Evolutionary conservation across 2,329 filamentous ascomycete species (phyloP), one percentile per base, ranked within the genome.

Genomic region (Fusarium sp.): DNA sequence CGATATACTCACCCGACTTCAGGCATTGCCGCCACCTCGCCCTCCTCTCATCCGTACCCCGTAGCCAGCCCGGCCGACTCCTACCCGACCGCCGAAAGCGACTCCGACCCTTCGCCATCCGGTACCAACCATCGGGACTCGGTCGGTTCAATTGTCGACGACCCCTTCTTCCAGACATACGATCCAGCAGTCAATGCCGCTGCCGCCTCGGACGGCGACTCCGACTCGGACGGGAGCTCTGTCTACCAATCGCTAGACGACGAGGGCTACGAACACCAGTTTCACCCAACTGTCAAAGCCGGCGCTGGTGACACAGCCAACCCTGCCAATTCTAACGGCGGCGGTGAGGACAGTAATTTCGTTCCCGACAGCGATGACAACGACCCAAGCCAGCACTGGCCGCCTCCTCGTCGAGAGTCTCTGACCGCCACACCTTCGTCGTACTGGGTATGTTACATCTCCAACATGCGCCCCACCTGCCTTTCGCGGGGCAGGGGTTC

Each of bases 121-220:
- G 38, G 62, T 63, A 71, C 59, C 65, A 76, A 62, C 56, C 80
- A 81, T 75, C 84, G 87, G 69, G 86, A 87, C 75, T 90, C 88
- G 20, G 81, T 89, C 72, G 80, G 84, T 60, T 89, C 87, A 68
- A 87, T 90, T 70, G 82, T 88, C 78, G 86, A 90, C 84, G 88
- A 89, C 73, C 87, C 87, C 33, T 89, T 89, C 79, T 88, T 88
- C 81, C 84, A 85, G 75, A 85, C 84, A 72, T 86, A 86, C 73
- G 81, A 86, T 79, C 75, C 74, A 35, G 73, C 79, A 64, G 69
- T 76, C 63, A 76, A 80, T 70, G 72, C 77, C 25, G 72, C 78
- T 69, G 69, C 68, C 29, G 76, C 76, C 40, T 77, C 78, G 50
- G 50, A 54, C 50, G 50, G 50, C 60, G 78, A 74, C 58, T 64